Evolutionary conservation across 768 basidiomycete species (phyloP), one percentile per base, ranked within the genome.

Genomic region (Paxillus involutus): DNA sequence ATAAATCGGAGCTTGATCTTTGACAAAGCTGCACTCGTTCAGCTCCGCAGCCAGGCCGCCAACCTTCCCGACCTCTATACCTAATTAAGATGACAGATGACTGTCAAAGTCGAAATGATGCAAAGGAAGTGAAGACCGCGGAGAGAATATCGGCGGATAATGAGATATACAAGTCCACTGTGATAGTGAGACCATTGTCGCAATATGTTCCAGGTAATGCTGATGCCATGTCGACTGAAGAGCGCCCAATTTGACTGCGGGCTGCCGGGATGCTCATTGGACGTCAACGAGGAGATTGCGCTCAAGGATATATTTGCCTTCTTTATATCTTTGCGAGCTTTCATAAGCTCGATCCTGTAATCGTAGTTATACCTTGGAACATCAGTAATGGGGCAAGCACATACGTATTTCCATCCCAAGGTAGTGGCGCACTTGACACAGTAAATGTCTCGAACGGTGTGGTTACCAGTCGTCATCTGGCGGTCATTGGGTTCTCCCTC

Each of bases 381-480:
- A 36, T 17, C 32, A 32, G 14, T 44, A 32, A 50, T 26, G 48
- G 10, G 33, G 2, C 33, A 21, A 35, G 24, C 35, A 66, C 64
- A 39, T 68, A 92, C 97, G 71, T 99, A 99, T 94, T 98, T 98
- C 96, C 97, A 98, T 52, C 96, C 96, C 32, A 99, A 80, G 16
- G 80, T 83, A 47, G 81, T 82, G 55, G 84, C 81, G 72, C 96
- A 99, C 71, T 95, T 96, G 78, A 79, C 75, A 73, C 96, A 99
- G 72, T 83, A 91, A 58, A 98, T 93, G 70, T 99, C 96, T 52
- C 96, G 86, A 33, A 99, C 96, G 26, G 89, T 91, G 74, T 99
- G 97, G 63, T 90, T 85, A 19, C 96, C 96, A 19, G 96, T 99
- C 30, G 94, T 95, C 96, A 98, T 99, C 53, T 86, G 84, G 57